A percentile compares a stretch with the other conserved stretches of the same genome.
Conservation (phyloP, 805 yeast species). For the Candida nemodendra region DNA sequence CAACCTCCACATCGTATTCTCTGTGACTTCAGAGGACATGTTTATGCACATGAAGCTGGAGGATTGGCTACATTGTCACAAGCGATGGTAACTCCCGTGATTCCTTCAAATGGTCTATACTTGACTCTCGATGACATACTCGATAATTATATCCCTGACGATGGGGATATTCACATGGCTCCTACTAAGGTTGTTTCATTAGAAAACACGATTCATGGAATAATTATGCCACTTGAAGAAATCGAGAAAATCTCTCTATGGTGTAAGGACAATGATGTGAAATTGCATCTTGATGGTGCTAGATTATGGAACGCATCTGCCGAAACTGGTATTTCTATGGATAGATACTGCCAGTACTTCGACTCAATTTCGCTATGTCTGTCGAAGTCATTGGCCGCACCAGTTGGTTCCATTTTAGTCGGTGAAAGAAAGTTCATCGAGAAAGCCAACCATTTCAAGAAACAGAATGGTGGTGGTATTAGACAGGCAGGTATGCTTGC, state of each 20-base stretch:
- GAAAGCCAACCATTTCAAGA: conserved; percentile 78
- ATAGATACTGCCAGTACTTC: conserved; percentile 70
- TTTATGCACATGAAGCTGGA: conserved; percentile 81
- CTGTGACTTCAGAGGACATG: conserved; percentile 82
- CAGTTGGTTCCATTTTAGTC: conserved; percentile 83
- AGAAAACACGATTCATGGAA: conserved; percentile 85
- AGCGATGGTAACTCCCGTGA: conserved; percentile 84
- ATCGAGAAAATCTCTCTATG: conserved; percentile 64
- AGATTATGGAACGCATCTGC: conserved; percentile 83
- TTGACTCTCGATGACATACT: conserved; percentile 76
- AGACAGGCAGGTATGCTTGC: conserved; percentile 82
- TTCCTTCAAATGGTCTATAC: conserved; percentile 69
- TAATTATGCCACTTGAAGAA: conserved; percentile 74
- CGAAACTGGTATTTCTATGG: conserved; percentile 63
- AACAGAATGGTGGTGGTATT: conserved; percentile 89
- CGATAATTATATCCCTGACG: conserved; percentile 59
- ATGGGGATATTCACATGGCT: conserved; percentile 81
- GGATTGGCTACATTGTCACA: conserved; percentile 84
- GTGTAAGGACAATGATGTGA: conserved; percentile 58
- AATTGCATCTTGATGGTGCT: conserved; percentile 87
- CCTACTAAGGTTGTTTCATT: conserved; percentile 80
- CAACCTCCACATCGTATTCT: conserved; percentile 81
- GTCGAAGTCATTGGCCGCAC: conserved; percentile 87
- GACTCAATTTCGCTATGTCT: conserved; percentile 84
- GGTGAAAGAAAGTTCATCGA: conserved; percentile 57